Conservation (phyloP, 1,284 basidiomycete genomes). For the Naganishia albida region DNA sequence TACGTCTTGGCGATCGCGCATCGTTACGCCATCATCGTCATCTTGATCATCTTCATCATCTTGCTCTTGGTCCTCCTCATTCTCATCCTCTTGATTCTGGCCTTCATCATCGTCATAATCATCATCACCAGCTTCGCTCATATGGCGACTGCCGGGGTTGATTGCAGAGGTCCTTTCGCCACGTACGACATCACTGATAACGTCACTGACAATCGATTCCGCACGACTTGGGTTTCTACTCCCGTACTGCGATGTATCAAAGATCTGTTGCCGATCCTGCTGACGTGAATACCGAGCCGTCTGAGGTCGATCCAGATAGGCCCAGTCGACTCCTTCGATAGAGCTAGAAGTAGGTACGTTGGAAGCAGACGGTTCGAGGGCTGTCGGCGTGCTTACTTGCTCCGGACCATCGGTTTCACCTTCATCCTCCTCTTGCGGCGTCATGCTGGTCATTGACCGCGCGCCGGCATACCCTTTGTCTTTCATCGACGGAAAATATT, state of each 20-base stretch:
- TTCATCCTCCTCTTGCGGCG: slow-evolving; percentile 13
- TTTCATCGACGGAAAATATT: slow-evolving; percentile 10
- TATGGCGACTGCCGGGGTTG: slow-evolving; percentile 23
- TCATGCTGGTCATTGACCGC: neutral
- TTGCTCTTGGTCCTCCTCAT: slow-evolving; percentile 41
- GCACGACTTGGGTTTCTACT: slow-evolving; percentile 23
- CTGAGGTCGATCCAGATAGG: slow-evolving; percentile 6
- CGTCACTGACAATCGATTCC: slow-evolving; percentile 31
- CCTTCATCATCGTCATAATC: slow-evolving; percentile 40
- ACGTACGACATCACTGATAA: slow-evolving; percentile 35
- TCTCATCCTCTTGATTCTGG: slow-evolving; percentile 36
- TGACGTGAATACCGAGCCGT: slow-evolving; percentile 2
- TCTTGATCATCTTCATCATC: slow-evolving; percentile 39
- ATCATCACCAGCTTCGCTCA: slow-evolving; percentile 20
- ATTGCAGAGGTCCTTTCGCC: slow-evolving; percentile 33
- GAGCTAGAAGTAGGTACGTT: slow-evolving; percentile 2
- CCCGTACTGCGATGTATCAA: slow-evolving; percentile 1
- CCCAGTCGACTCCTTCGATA: slow-evolving; percentile 11
- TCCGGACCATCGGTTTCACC: neutral
- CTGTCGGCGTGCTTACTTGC: slow-evolving; percentile 18
- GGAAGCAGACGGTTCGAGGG: neutral
- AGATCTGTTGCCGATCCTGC: neutral
- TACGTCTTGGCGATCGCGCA: slow-evolving; percentile 94
- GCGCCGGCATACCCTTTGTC: neutral
- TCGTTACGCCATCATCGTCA: slow-evolving; percentile 77